Evolutionary conservation across 495 filamentous ascomycete species (phyloP).

Genomic region (Tuber indicum): DNA sequence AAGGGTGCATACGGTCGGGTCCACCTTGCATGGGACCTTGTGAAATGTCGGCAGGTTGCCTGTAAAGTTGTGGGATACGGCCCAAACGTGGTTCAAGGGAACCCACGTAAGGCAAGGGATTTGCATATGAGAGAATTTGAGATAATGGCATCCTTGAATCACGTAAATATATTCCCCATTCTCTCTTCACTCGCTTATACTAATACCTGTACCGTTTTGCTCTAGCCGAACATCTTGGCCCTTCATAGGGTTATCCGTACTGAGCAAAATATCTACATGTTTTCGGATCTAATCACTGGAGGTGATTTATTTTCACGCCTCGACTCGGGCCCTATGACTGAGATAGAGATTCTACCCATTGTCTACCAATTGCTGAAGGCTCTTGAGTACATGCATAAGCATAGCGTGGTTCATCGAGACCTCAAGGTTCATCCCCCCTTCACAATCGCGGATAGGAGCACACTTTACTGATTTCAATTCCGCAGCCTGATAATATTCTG

Average conservation of each 20-base stretch:
- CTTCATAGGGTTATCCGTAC: slow-evolving; percentile 46
- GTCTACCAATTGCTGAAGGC: slow-evolving; percentile 56
- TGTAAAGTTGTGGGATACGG: slow-evolving; percentile 50
- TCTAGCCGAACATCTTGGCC: slow-evolving; percentile 48
- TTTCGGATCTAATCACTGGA: slow-evolving; percentile 54
- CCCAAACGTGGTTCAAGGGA: slow-evolving; percentile 5
- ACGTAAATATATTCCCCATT: slow-evolving; percentile 37
- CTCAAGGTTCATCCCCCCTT: slow-evolving; percentile 47
- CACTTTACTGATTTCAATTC: not conserved
- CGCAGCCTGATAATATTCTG: slow-evolving; percentile 58
- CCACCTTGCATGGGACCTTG: slow-evolving; percentile 47
- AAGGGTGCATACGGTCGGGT: slow-evolving; percentile 50
- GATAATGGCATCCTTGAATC: slow-evolving; percentile 44
- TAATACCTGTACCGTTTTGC: not conserved
- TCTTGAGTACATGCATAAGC: slow-evolving; percentile 54
- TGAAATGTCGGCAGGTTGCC: slow-evolving; percentile 47
- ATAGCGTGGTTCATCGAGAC: slow-evolving; percentile 57
- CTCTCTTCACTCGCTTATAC: not conserved
- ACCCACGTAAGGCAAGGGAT: slow-evolving; percentile 19
- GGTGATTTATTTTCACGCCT: slow-evolving; percentile 62
- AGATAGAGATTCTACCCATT: slow-evolving; percentile 53
- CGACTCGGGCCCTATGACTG: slow-evolving; percentile 45
- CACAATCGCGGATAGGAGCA: not conserved
- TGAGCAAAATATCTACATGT: slow-evolving; percentile 47
- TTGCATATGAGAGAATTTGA: slow-evolving; percentile 40